These are phyloP conservation scores for Leccinum barrowsii DNA, from an alignment of 768 basidiomycete species.

Conservation along the genomic window DNA sequence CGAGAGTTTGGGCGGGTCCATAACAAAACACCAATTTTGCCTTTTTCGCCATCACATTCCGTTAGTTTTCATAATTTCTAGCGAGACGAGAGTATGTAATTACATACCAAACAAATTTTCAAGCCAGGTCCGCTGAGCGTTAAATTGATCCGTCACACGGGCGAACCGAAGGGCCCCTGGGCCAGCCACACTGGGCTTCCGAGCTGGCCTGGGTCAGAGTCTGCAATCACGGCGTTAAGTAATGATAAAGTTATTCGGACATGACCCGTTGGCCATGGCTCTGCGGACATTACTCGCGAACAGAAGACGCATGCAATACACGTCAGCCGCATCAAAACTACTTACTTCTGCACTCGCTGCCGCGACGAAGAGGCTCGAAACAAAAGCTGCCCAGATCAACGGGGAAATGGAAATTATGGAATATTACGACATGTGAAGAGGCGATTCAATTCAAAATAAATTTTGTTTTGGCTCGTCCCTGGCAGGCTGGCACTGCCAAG, in stretches of 20 bases:
- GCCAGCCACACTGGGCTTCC: not conserved
- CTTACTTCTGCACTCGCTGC: not conserved
- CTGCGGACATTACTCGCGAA: not conserved
- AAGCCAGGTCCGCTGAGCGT: not conserved
- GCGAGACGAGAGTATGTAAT: not conserved
- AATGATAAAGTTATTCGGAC: not conserved
- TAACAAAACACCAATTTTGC: slow-evolving; percentile 8
- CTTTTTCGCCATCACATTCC: slow-evolving; percentile 14
- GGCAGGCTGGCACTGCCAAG: not conserved
- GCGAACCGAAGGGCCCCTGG: not conserved
- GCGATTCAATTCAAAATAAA: slow-evolving; percentile 1
- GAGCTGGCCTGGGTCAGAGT: not conserved
- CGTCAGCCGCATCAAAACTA: not conserved
- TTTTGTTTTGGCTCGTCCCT: not conserved
- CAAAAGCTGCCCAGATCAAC: not conserved
- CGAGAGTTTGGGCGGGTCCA: slow-evolving; percentile 14
- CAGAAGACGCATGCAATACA: not conserved
- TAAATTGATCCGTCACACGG: not conserved
- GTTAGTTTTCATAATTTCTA: slow-evolving; percentile 14
- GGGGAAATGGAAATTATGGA: slow-evolving; percentile 1
- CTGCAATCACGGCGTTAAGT: not conserved
- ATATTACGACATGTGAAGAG: slow-evolving; percentile 1
- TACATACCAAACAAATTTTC: not conserved
- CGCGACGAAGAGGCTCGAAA: not conserved
- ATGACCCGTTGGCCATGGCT: not conserved